Evolutionary conservation across 2,329 filamentous ascomycete genomes (phyloP).

Genomic region (Esteya vermicola): DNA sequence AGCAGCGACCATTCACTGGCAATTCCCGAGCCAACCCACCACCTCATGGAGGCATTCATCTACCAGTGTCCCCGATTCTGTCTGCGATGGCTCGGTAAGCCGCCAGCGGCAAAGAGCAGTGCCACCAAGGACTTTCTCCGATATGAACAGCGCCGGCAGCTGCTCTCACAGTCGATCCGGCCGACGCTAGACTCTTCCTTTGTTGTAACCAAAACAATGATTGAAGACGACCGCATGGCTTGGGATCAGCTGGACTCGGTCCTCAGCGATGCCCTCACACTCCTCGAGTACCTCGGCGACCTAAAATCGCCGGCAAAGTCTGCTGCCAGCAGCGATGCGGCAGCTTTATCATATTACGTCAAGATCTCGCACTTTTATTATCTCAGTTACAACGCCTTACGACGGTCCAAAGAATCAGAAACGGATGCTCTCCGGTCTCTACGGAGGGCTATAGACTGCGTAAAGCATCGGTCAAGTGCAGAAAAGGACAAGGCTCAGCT

Average conservation of each 20-base stretch:
- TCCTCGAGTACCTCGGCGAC: constrained; percentile 39
- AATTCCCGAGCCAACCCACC: constrained; percentile 10
- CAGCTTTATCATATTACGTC: constrained; percentile 31
- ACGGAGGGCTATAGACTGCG: constrained; percentile 47
- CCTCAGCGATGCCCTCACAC: constrained; percentile 38
- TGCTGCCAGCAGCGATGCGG: too few species aligned
- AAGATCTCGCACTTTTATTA: constrained; percentile 63
- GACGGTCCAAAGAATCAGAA: constrained; percentile 23
- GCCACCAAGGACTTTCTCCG: constrained; percentile 44
- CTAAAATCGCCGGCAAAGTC: constrained; percentile 15
- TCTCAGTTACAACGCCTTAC: constrained; percentile 39
- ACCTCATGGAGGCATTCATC: constrained; percentile 40
- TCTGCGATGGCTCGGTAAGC: constrained; percentile 46
- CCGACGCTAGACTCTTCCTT: constrained; percentile 47
- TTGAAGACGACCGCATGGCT: constrained; percentile 29
- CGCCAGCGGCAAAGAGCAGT: constrained; percentile 33
- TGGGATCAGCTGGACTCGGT: constrained; percentile 44
- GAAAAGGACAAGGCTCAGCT: constrained; percentile 49
- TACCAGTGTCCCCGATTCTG: constrained; percentile 45
- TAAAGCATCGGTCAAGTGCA: constrained; percentile 35
- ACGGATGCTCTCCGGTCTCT: constrained; percentile 38
- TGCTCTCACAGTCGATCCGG: constrained; percentile 35
- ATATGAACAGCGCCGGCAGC: constrained; percentile 44
- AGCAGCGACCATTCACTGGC: background rate
- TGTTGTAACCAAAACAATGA: constrained; percentile 36